These are phyloP conservation scores for Aspergillus nomiae DNA, from an alignment of 2,329 filamentous ascomycete species.

Conservation along the genomic window DNA sequence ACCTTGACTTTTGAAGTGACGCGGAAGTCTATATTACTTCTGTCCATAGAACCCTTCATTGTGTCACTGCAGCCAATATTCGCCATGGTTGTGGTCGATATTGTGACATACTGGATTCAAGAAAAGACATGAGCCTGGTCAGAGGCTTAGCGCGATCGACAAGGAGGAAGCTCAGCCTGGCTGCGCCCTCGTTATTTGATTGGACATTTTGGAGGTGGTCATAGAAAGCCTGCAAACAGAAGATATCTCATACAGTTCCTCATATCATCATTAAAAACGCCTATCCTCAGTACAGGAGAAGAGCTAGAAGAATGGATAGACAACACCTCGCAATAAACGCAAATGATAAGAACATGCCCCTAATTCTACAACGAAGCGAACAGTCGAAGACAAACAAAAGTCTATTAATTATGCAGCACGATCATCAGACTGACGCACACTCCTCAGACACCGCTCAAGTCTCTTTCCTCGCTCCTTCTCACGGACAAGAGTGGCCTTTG, in stretches of 20 bases:
- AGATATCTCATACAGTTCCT: background rate
- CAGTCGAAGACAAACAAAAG: slow-evolving; percentile 2
- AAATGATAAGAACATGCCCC: background rate
- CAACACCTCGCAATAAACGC: background rate
- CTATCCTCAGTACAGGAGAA: background rate
- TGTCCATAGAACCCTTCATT: background rate
- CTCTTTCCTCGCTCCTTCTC: slow-evolving; percentile 79
- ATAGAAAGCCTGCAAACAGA: background rate
- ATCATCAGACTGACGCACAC: slow-evolving; percentile 45
- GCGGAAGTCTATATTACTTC: background rate
- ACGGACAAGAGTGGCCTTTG: slow-evolving; percentile 73
- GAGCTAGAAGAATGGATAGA: background rate
- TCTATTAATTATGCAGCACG: slow-evolving; percentile 20
- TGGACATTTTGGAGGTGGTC: background rate
- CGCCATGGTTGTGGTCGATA: background rate
- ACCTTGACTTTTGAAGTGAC: background rate
- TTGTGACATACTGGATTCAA: background rate
- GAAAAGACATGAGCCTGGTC: background rate
- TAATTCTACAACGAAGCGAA: background rate
- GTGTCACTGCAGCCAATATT: background rate
- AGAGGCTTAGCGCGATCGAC: background rate
- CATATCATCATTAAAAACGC: slow-evolving; percentile 2
- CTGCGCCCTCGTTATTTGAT: background rate
- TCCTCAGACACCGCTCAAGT: slow-evolving; percentile 76
- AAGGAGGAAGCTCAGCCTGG: no score